Evolutionary conservation across 768 basidiomycete species (phyloP).

Genomic region (Termitomyces bulborhizus): DNA sequence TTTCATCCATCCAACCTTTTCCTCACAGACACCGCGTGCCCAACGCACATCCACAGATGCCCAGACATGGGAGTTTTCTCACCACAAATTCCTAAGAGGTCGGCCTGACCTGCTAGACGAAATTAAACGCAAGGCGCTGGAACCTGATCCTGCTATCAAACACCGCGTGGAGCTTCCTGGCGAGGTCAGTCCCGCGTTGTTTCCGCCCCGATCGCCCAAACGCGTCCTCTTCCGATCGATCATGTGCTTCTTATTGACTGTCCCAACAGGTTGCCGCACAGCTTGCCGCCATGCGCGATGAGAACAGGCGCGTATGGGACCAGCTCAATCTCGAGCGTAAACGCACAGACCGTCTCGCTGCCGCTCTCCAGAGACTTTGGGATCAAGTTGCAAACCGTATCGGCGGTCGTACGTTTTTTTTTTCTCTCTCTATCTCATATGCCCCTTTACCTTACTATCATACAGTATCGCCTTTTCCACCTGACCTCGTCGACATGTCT

Average conservation of each 20-base stretch:
- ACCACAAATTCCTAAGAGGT: conserved; percentile 79
- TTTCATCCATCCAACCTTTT: neutral
- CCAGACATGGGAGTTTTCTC: conserved; percentile 87
- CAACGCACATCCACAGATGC: conserved; percentile 76
- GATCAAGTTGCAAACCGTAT: conserved; percentile 54
- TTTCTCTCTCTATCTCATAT: neutral
- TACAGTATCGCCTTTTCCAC: conserved; percentile 39
- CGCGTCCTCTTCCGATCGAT: too few species aligned
- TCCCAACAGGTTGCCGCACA: conserved; percentile 47
- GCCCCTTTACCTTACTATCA: too few species aligned
- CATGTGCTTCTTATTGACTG: neutral
- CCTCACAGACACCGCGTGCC: conserved; percentile 65
- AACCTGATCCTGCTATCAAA: conserved; percentile 67
- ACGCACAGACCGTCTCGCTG: conserved; percentile 55
- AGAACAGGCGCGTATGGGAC: conserved; percentile 61
- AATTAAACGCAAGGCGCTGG: conserved; percentile 81
- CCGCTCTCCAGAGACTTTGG: conserved; percentile 55
- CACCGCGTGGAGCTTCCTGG: conserved; percentile 78
- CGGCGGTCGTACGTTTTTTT: conserved; percentile 38
- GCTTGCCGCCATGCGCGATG: conserved; percentile 64
- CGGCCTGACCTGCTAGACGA: conserved; percentile 78
- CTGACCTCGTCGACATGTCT: conserved; percentile 46
- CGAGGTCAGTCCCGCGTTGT: conserved; percentile 35
- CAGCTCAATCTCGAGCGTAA: conserved; percentile 48
- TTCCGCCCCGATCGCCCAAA: neutral